phyloP scores from a whole-genome alignment of 768 basidiomycete species.

The Boletus eberwhitei region DNA sequence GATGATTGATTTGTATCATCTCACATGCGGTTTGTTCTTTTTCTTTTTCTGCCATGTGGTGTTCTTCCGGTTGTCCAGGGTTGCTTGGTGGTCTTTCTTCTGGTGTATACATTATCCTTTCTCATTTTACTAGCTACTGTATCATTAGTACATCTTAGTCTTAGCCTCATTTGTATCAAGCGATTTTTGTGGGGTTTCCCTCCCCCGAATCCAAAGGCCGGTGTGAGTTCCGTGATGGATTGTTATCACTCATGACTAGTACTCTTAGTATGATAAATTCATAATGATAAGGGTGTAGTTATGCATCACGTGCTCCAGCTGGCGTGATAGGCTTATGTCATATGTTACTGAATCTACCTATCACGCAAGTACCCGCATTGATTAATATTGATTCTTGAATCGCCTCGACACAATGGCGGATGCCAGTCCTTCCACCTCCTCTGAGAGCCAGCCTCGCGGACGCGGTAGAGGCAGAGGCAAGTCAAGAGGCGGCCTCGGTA shows the following conservation, averaged over 20 bases:
- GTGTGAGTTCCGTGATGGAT: no score
- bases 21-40: neutral
- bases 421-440: conserved; percentile 3
- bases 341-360: neutral
- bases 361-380: neutral
- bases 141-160: conserved; percentile 6
- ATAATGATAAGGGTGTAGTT: no score
- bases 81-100: neutral
- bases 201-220: neutral
- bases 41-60: conserved; percentile 6
- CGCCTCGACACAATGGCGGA: conserved; percentile 10
- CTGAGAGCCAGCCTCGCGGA: conserved; percentile 19
- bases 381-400: neutral
- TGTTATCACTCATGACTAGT: no score
- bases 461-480: conserved; percentile 52
- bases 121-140: conserved; percentile 8
- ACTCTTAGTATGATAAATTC: no score
- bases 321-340: no score
- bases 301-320: neutral
- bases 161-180: conserved; percentile 1
- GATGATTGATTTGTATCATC: conserved; percentile 18
- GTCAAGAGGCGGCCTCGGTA: conserved; percentile 68
- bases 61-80: neutral
- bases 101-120: neutral
- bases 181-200: neutral